These are phyloP conservation scores for Yamadazyma nakazawae DNA, from an alignment of 805 yeast species.

Conservation along the genomic window DNA sequence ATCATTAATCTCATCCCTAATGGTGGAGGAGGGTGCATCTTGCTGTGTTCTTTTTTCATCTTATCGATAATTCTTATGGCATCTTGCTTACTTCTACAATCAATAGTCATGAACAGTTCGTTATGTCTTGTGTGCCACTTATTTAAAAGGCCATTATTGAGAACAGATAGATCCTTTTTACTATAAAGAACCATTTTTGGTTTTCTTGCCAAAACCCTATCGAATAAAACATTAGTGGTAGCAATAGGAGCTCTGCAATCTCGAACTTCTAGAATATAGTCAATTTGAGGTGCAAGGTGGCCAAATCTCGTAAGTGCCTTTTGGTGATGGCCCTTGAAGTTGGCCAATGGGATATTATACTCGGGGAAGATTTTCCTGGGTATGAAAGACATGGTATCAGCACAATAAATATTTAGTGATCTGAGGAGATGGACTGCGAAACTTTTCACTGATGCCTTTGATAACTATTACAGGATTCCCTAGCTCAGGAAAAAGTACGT, in stretches of 20 bases:
- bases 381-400: conserved; percentile 40
- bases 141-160: conserved; percentile 32
- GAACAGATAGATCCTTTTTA: conserved; percentile 61
- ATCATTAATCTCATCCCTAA: conserved; percentile 74
- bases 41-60: conserved; percentile 43
- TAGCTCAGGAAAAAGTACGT: conserved; percentile 74
- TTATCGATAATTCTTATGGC: conserved; percentile 48
- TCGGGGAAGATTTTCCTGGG: conserved; percentile 76
- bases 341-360: conserved; percentile 65
- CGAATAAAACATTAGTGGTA: conserved; percentile 77
- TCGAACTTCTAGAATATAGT: conserved; percentile 77
- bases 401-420: neutral
- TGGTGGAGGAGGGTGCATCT: conserved; percentile 71
- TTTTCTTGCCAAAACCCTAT: conserved; percentile 55
- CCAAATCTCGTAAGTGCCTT: conserved; percentile 69
- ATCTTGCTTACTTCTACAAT: conserved; percentile 52
- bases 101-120: conserved; percentile 47
- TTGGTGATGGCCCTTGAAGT: conserved; percentile 89
- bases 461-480: conserved; percentile 84
- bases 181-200: conserved; percentile 69
- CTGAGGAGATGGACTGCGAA: neutral
- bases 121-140: conserved; percentile 30
- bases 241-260: conserved; percentile 89
- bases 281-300: conserved; percentile 72
- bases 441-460: conserved; percentile 63